Evolutionary conservation across 2,329 filamentous ascomycete species (phyloP), one percentile per base, ranked within the genome.

Genomic region (Stachybotrys chartarum): DNA sequence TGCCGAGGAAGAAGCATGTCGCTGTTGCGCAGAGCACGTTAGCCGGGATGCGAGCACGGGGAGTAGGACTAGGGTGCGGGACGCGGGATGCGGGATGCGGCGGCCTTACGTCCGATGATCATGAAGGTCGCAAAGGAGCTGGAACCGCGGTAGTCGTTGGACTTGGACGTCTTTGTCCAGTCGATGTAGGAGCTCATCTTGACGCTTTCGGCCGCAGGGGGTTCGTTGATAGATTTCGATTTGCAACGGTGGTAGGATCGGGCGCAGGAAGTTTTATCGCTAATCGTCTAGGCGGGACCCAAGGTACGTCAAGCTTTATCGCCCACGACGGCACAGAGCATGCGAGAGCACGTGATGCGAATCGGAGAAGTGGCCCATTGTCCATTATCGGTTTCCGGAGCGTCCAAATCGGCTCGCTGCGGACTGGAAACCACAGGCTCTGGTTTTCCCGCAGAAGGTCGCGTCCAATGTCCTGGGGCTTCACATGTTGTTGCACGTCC

Each of bases 1-100:
- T 91, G 65, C 94, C 94, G 61, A 99, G 88, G 83, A 97, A 96
- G 83, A 99, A 99, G 73, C 90, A 96, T 61, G 89, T 91, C 60
- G 88, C 88, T 42, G 35, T 42, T 44, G 53, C 51, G 52, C 24
- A 62, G 54, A 47, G 31, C 31, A 35, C 24, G 39, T 53, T 31
- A 54, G 56, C 55, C 14, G 53, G 49, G 31, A 31, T 31, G 57
- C 50, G 17, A 18, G 44, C 51, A n/a, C 32, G 31, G 56, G 61
- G 57, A 49, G 57, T 44, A 30, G 55, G 57, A 42, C 3, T 42
- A 24, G 24, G 24, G 24, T 24, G 24, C 24, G 24, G 14, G 45
- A 50, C 47, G 44, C 18, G 30, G 54, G 31, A 51, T 24, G 24
- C 24, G 24, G 14, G 45, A 50, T 51, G 44, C 18, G 30, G 54